A percentile compares a stretch with the other conserved stretches of the same genome.
phyloP scores from a whole-genome alignment of 306 rosid species.

The Boehmeria nivea region DNA sequence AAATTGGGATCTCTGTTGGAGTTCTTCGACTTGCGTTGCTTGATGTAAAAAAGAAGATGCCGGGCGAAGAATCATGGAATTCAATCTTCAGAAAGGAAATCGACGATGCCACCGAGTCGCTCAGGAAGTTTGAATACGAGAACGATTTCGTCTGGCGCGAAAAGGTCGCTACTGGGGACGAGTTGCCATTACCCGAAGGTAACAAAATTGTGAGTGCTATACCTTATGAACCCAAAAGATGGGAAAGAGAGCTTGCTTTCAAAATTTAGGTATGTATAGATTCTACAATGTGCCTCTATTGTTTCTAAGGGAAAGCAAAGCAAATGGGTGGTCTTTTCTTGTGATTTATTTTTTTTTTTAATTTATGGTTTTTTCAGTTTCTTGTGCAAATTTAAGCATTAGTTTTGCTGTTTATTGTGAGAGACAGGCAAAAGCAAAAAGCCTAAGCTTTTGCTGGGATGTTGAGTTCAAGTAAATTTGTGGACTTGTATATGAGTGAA shows the following conservation, averaged over 20 bases:
- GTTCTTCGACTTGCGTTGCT: conserved; percentile 43
- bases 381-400: no score
- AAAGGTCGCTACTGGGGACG: conserved; percentile 38
- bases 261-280: conserved; percentile 23
- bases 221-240: conserved; percentile 55
- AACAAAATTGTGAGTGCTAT: conserved; percentile 46
- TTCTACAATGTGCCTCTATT: not conserved
- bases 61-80: conserved; percentile 48
- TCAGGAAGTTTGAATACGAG: conserved; percentile 53
- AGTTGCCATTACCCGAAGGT: conserved; percentile 45
- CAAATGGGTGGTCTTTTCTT: not conserved
- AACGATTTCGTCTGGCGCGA: conserved; percentile 68
- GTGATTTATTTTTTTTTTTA: no score
- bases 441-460: no score
- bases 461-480: no score
- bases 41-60: conserved; percentile 33
- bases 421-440: no score
- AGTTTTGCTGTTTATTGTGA: no score
- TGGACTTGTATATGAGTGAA: no score
- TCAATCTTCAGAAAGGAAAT: conserved; percentile 37
- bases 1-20: conserved; percentile 57
- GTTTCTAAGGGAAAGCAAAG: not conserved
- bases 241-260: conserved; percentile 56
- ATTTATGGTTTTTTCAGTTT: no score
- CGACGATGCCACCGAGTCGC: conserved; percentile 42